Conservation (phyloP, 2,329 filamentous ascomycete genomes). For the Pochonia chlamydosporia region DNA sequence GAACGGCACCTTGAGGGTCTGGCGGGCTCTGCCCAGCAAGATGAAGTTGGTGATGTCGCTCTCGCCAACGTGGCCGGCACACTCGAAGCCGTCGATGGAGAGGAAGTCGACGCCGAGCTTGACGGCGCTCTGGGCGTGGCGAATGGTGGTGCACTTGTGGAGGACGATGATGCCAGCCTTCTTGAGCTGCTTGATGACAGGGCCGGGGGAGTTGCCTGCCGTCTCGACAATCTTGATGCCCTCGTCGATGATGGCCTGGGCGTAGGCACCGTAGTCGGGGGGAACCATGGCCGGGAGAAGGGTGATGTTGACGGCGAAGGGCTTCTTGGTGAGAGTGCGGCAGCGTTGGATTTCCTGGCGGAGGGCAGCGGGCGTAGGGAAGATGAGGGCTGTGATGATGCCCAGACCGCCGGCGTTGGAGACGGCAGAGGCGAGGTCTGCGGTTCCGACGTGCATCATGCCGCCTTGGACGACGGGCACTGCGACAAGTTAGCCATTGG, state of each 20-base stretch:
- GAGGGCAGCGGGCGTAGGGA: constrained; percentile 85
- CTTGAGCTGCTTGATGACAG: constrained; percentile 86
- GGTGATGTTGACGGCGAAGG: constrained; percentile 93
- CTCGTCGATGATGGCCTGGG: constrained; percentile 88
- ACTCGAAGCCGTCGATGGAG: constrained; percentile 96
- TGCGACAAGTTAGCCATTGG: constrained; percentile 22
- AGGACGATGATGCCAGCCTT: constrained; percentile 70
- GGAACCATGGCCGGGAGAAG: constrained; percentile 84
- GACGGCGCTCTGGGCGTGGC: constrained; percentile 84
- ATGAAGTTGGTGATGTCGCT: constrained; percentile 87
- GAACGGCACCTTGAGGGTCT: constrained; percentile 80
- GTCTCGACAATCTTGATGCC: constrained; percentile 89
- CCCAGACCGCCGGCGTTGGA: constrained; percentile 79
- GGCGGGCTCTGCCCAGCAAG: constrained; percentile 76
- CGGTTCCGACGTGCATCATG: constrained; percentile 83
- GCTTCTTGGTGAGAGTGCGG: constrained; percentile 68
- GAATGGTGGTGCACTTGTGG: constrained; percentile 97
- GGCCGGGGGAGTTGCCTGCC: constrained; percentile 80
- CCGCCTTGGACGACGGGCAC: constrained; percentile 81
- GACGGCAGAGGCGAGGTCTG: constrained; percentile 70
- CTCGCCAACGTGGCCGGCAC: constrained; percentile 84
- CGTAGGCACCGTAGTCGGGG: constrained; percentile 88
- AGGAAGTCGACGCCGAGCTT: constrained; percentile 96
- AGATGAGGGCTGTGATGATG: constrained; percentile 83
- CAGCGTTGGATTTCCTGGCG: constrained; percentile 89